phyloP scores from a whole-genome alignment of 306 rosid genomes.

The Pterocarpus macrocarpus region DNA sequence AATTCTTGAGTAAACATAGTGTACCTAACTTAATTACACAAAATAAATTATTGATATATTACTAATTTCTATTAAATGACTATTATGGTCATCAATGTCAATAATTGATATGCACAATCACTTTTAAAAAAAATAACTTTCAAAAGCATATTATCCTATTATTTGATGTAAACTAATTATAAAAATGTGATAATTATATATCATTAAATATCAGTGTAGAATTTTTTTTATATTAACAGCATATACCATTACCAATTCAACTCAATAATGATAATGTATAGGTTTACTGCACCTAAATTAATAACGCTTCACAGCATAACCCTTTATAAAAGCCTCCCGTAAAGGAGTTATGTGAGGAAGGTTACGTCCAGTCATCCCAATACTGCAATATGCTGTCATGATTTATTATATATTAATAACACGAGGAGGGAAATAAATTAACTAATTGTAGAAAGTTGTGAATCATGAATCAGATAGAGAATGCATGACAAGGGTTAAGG shows the following conservation, averaged over 20 bases:
- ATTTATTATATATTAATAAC: neutral
- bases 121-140: too few relatives aligned
- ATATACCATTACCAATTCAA: too few relatives aligned
- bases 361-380: neutral
- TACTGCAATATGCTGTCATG: neutral
- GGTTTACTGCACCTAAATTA: neutral
- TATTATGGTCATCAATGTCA: neutral
- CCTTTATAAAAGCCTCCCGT: neutral
- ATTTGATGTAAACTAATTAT: too few relatives aligned
- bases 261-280: neutral
- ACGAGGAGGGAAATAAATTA: neutral
- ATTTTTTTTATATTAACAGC: too few relatives aligned
- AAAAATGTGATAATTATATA: too few relatives aligned
- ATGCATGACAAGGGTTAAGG: neutral
- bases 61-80: neutral
- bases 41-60: neutral
- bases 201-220: too few relatives aligned
- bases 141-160: too few relatives aligned
- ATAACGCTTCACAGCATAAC: neutral
- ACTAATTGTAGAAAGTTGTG: neutral
- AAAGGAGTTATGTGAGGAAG: constrained; percentile 4
- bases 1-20: too few relatives aligned
- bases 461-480: neutral
- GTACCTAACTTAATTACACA: too few relatives aligned
- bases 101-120: too few relatives aligned